Base-by-base conservation (phyloP, 208 protist species). In the Trypanosoma avium region DNA sequence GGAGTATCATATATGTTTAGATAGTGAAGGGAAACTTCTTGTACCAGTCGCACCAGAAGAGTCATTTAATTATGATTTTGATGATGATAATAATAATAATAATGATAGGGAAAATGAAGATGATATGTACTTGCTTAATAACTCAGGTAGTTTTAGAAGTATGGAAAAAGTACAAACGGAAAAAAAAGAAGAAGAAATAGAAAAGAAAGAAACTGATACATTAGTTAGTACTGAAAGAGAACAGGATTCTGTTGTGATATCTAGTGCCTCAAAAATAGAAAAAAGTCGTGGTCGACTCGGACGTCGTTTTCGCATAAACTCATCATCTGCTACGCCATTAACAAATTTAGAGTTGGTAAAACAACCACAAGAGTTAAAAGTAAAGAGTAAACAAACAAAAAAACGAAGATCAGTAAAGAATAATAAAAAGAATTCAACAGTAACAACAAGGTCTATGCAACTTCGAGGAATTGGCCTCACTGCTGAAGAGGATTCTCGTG, bases 1-100 rank as follows among this genome's bases (percentile, higher is more conserved):
- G 17, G 75, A 65, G 52, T 95, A 95, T 61, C 63, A 75, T 3
- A 91, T 95, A 53, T 72, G 69, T 19, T 5, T 89, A 5, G 76
- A 79, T 32, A 47, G 77, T 1, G 52, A 75, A 2, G 82, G 86
- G 15, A 72, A 67, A 30, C 24, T 87, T 10, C 59, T 82, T 21
- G 75, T 95, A n/a, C 75, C 82, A 17, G 69, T 94, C 1, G 49
- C 33, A 13, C 21, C 15, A 15, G 50, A 17, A 22, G 43, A 53
- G 9, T 54, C 62, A 58, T 77, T 63, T 4, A 77, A 86, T n/a
- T 69, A 67, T 15, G 58, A 4, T 29, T 32, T 8, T 22, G 59
- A 50, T 3, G 59, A 59, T 24, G 50, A 66, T 62, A 26, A 26
- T 43, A 59, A 35, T 19, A 46, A 32, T 38, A 21, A 22, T 54